These are phyloP conservation scores for Cryptomeria japonica DNA, from an alignment of 75 land plant species.

Conservation along the genomic window DNA sequence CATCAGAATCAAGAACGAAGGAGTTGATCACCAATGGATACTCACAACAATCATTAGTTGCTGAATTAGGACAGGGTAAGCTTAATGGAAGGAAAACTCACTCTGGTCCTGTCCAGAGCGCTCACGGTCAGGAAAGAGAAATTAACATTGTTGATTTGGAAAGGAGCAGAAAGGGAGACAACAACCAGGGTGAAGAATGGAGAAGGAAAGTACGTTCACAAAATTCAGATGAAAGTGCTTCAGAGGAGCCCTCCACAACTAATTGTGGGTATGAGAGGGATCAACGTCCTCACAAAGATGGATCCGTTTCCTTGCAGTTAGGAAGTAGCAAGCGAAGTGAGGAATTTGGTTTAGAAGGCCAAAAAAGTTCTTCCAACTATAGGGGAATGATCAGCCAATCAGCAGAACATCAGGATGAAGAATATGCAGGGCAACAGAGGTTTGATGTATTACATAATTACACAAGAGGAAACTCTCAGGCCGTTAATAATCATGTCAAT, in stretches of 20 bases:
- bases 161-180: not conserved
- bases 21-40: not conserved
- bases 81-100: not conserved
- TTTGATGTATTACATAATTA: not conserved
- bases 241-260: not conserved
- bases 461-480: not conserved
- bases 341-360: not conserved
- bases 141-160: not conserved
- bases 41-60: not conserved
- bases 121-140: not conserved
- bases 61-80: not conserved
- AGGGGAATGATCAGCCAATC: constrained; percentile 1
- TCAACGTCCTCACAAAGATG: not conserved
- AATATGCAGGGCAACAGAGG: not conserved
- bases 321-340: not conserved
- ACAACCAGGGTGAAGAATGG: not conserved
- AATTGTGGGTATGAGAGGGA: not conserved
- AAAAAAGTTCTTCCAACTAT: not conserved
- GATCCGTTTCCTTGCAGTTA: not conserved
- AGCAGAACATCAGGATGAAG: not conserved
- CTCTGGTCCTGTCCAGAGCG: not conserved
- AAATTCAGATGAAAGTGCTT: not conserved
- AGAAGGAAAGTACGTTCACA: not conserved
- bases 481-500: not conserved
- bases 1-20: constrained; percentile 5